Evolutionary conservation across 2,329 filamentous ascomycete genomes (phyloP), one percentile per base, ranked within the genome.

Genomic region (Aaosphaeria pasadenensis): DNA sequence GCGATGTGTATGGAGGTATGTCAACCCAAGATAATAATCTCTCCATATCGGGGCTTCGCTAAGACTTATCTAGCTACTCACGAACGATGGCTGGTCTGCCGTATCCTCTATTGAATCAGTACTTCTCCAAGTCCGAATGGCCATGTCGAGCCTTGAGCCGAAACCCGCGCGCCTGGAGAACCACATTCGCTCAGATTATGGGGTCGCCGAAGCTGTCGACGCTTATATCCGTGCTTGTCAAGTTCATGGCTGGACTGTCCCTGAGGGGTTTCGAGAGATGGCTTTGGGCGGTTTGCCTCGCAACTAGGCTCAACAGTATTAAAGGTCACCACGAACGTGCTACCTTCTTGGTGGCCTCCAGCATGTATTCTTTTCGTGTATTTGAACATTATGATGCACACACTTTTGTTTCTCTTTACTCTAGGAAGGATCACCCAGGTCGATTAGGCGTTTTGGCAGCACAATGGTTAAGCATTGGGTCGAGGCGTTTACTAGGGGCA

Each of bases 61-160:
- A 52, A 53, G 43, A n/a, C n/a, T 32, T 30, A 11, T 29, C 6
- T 47, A 94, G 69, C 77, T 94, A 4, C 77, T 96, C 52, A 95
- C 91, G 1, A 90, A 86, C 66, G 82, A 83, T 5, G 91, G 91
- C 29, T 96, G 91, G 91, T 84, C 79, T 24, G 84, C 87, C 0
- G 84, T 81, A 1, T 82, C 79, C 44, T 84, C 81, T 13, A 84
- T 96, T 55, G 91, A 96, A 64, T 86, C 83, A 44, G 84, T 96
- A 3, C 73, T 96, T 11, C 67, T 95, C 29, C 88, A 95, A 66
- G 85, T 96, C 28, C 85, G 88, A 24, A 73, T 95, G 72, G 89
- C 89, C 0, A 81, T 96, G 11, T 83, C 77, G 46, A 86, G 79
- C 43, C 72, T 74, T 1, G 86, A 94, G 0, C 88, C 86, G 0